Evolutionary conservation across 2,329 filamentous ascomycete genomes (phyloP).

Genomic region (Diplodia corticola): DNA sequence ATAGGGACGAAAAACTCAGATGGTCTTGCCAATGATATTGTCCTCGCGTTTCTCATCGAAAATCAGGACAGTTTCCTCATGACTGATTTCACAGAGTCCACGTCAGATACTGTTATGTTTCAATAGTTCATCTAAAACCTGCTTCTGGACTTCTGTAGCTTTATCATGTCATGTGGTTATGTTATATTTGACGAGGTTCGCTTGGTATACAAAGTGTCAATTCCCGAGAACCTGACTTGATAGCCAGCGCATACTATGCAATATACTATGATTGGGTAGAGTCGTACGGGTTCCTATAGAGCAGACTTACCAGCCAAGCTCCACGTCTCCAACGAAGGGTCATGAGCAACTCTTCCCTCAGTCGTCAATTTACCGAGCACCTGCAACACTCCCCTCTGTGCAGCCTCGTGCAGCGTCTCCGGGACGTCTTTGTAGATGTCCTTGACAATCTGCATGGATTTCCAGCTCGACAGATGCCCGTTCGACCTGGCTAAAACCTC

Average conservation of each 20-base stretch:
- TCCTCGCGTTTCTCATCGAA: neutral
- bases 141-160: too few species aligned
- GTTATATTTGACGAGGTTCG: too few species aligned
- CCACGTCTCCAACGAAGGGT: slow-evolving; percentile 39
- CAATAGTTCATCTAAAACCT: too few species aligned
- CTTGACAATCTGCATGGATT: slow-evolving; percentile 79
- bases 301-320: slow-evolving; percentile 35
- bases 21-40: neutral
- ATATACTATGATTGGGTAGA: too few species aligned
- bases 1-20: neutral
- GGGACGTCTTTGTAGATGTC: slow-evolving; percentile 81
- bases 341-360: slow-evolving; percentile 65
- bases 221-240: neutral
- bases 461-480: slow-evolving; percentile 54
- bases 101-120: too few species aligned
- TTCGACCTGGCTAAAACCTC: slow-evolving; percentile 35
- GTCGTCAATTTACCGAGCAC: slow-evolving; percentile 75
- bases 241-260: neutral
- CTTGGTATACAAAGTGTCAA: neutral
- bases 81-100: neutral
- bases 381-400: slow-evolving; percentile 72
- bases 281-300: slow-evolving; percentile 22
- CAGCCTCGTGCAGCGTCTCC: slow-evolving; percentile 71
- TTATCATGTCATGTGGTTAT: too few species aligned
- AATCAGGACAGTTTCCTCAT: neutral